Evolutionary conservation across 345 rosid genomes (phyloP), one percentile per base, ranked within the genome.

Genomic region (Kandelia obovata): DNA sequence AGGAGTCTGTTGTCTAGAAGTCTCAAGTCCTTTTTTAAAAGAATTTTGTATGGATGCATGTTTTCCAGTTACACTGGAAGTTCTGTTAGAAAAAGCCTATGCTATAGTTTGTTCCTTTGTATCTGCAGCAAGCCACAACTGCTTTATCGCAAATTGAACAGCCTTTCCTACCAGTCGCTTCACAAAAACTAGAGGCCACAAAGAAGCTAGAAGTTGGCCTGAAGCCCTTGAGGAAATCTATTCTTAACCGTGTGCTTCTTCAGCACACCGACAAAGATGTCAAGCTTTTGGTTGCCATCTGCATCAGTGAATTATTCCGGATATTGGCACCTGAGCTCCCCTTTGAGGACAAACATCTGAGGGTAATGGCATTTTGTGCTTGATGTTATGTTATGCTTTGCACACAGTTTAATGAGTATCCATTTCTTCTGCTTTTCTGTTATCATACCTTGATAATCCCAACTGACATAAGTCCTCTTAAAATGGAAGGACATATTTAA

Each of bases 261-360:
- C 79, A 71, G 27, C 87, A 87, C 27, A 76, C 72, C 27, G 97
- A 91, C 66, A 94, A 84, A 53, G 99, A 88, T 66, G 82, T 89
- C 57, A 87, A 82, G 56, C 89, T 94, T 62, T 63, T 92, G 78
- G 90, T 87, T 72, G 84, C 96, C 61, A 84, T 86, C 23, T 89
- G 96, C 73, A 84, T 86, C 63, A 69, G 78, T 62, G 99, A 95
- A 71, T 56, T 82, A 37, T 95, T 92, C 60, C 83, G 97, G 65
- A 80, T 95, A 71, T 67, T 87, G 67, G 96, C 99, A 53, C 99
- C 99, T 19, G 83, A 86, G 17, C 63, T 80, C 20, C 96, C 97
- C 62, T 89, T 95, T 62, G 92, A 83, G 58, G 97, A 88, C 65
- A 74, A 77, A 77, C 67, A 83, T 86, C 89, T 91, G 23, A 81